These are phyloP conservation scores for Aspergillus ochraceus DNA, from an alignment of 2,329 filamentous ascomycete genomes.

Conservation along the genomic window DNA sequence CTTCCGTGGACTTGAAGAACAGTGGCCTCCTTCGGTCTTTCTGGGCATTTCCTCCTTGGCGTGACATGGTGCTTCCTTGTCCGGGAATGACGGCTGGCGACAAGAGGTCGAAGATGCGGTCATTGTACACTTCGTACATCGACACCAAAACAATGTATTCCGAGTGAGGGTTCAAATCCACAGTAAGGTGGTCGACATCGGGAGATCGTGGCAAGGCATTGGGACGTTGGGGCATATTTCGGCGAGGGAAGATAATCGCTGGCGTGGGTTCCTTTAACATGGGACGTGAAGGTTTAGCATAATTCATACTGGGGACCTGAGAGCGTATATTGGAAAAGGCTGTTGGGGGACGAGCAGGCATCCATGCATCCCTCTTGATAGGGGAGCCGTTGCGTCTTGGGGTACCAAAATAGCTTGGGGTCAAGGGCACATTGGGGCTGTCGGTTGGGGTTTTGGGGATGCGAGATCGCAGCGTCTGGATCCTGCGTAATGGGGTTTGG, in stretches of 20 bases:
- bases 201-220: slow-evolving; percentile 73
- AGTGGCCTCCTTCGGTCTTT: slow-evolving; percentile 79
- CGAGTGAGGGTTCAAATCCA: slow-evolving; percentile 66
- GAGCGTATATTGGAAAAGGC: slow-evolving; percentile 25
- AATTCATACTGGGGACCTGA: slow-evolving; percentile 21
- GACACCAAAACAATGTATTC: slow-evolving; percentile 89
- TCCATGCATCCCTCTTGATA: slow-evolving; percentile 15
- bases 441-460: neutral
- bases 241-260: slow-evolving; percentile 57
- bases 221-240: slow-evolving; percentile 65
- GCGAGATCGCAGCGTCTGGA: slow-evolving; percentile 16
- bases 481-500: slow-evolving; percentile 23
- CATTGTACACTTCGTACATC: slow-evolving; percentile 99
- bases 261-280: slow-evolving; percentile 57
- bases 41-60: slow-evolving; percentile 48
- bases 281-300: slow-evolving; percentile 40
- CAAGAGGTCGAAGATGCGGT: slow-evolving; percentile 92
- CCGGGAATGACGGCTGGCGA: slow-evolving; percentile 53
- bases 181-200: slow-evolving; percentile 68
- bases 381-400: slow-evolving; percentile 4
- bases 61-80: slow-evolving; percentile 38
- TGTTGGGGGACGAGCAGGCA: slow-evolving; percentile 14
- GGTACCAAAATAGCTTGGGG: slow-evolving; percentile 6
- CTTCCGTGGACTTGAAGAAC: slow-evolving; percentile 88
- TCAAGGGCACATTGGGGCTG: slow-evolving; percentile 9